Conservation (phyloP, 2,329 filamentous ascomycete species). For the Paraconiothyrium sp. region DNA sequence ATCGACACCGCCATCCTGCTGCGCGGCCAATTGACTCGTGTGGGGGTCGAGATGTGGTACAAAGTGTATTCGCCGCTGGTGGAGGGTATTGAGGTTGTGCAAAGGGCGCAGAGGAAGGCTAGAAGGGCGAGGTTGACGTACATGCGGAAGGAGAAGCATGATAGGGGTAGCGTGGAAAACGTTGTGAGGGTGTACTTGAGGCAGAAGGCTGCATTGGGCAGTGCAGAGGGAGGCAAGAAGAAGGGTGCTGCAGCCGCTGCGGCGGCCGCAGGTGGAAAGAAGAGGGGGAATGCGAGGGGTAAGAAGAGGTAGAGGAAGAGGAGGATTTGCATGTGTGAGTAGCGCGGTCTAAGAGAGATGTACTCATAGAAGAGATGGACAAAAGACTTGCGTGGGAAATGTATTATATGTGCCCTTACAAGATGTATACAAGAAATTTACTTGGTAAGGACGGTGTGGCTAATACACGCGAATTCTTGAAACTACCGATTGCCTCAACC, state of each 20-base stretch:
- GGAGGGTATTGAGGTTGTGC: slow-evolving; percentile 90
- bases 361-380: slow-evolving; percentile 1
- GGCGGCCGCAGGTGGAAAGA: slow-evolving; percentile 27
- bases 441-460: neutral
- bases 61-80: slow-evolving; percentile 94
- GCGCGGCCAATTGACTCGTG: slow-evolving; percentile 83
- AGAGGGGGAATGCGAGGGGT: slow-evolving; percentile 33
- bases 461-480: neutral
- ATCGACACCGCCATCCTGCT: slow-evolving; percentile 89
- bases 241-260: slow-evolving; percentile 26
- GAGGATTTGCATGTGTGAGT: neutral
- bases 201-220: slow-evolving; percentile 49
- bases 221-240: slow-evolving; percentile 42
- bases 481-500: neutral
- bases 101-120: slow-evolving; percentile 83
- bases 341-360: neutral
- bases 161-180: slow-evolving; percentile 50
- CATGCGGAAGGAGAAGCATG: slow-evolving; percentile 68
- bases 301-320: slow-evolving; percentile 38
- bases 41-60: slow-evolving; percentile 96
- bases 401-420: slow-evolving; percentile 21
- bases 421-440: slow-evolving; percentile 5
- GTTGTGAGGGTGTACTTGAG: slow-evolving; percentile 48
- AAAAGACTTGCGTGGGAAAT: slow-evolving; percentile 1
- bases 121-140: slow-evolving; percentile 89